Evolutionary conservation across 2,329 filamentous ascomycete genomes (phyloP), one percentile per base, ranked within the genome.

Genomic region (Colletotrichum sp.): DNA sequence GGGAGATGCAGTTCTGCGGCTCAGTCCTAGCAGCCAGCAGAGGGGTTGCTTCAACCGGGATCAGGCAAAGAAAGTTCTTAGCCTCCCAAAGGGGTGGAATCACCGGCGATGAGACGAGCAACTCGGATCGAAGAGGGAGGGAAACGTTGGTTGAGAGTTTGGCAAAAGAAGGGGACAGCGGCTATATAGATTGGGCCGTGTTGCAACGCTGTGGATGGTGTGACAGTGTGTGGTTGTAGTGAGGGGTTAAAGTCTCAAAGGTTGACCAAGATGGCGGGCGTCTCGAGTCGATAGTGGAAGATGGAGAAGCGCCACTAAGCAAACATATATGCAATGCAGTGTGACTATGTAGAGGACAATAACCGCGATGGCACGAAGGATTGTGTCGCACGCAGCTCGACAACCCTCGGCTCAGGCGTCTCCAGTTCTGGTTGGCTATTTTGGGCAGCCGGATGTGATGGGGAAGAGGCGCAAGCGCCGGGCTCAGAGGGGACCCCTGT

Each of bases 381-480:
- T 69, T 60, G 36, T 71, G 72, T 71, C 49, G 72, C 71, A 75
- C 60, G 68, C 73, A 72, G 76, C 64, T 55, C 34, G 73, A 65
- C 68, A 72, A 39, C 78, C 79, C 77, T 78, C 76, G 81, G 77
- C 74, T 78, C 78, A 78, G 79, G 77, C 73, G 77, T 44, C 52
- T 67, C 64, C 75, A 64, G 65, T 75, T 75, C 78, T 84, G 82
- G 83, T 84, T 84, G 83, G 83, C 83, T 84, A 84, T 84, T 83
- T 84, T 83, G 81, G 82, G 82, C 77, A 78, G 76, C 80, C 77
- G 66, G 78, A 73, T 78, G 78, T 76, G 73, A 73, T 72, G 78
- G 67, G 69, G 76, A 76, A 79, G 80, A 81, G 82, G 83, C 84
- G 83, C 84, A 85, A 85, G 85, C 85, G 85, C 85, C 82, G 64